phyloP scores from a whole-genome alignment of 2,329 filamentous ascomycete genomes.

The Diaporthe eres region DNA sequence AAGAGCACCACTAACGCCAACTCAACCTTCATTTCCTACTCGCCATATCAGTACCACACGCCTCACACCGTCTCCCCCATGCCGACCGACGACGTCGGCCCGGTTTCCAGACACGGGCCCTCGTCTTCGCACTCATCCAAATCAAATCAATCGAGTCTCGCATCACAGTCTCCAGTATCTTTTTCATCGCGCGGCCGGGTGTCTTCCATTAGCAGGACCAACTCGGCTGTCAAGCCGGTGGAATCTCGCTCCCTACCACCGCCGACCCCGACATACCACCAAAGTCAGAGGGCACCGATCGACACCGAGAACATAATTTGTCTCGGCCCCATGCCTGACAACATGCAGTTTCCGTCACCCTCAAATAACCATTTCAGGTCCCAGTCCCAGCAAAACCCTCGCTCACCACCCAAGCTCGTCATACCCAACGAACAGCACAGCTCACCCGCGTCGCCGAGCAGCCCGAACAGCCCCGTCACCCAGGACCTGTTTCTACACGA shows the following conservation, averaged over 20 bases:
- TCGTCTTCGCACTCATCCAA: conserved; percentile 33
- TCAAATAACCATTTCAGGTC: conserved; percentile 27
- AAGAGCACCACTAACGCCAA: conserved; percentile 47
- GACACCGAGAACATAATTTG: conserved; percentile 68
- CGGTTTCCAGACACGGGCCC: conserved; percentile 2
- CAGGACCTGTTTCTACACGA: conserved; percentile 46
- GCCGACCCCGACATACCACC: conserved; percentile 48
- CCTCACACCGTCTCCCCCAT: conserved; percentile 33
- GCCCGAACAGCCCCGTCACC: conserved; percentile 47
- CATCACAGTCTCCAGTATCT: conserved; percentile 41
- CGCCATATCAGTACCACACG: conserved; percentile 36
- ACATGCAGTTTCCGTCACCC: conserved; percentile 57
- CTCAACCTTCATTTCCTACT: conserved; percentile 41
- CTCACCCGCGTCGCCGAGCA: conserved; percentile 24
- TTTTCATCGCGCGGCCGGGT: conserved; percentile 22
- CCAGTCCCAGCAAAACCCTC: conserved; percentile 10
- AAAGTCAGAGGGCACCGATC: conserved; percentile 64
- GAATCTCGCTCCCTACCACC: conserved; percentile 41
- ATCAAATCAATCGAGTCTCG: conserved; percentile 45
- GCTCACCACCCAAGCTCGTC: conserved; percentile 21
- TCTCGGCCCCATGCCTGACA: conserved; percentile 67
- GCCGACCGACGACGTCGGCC: conserved; percentile 3
- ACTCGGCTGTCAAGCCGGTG: conserved; percentile 43
- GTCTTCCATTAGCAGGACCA: conserved; percentile 48
- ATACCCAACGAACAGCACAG: background rate